phyloP scores from a whole-genome alignment of 306 rosid genomes.

The Castanospermum australe region DNA sequence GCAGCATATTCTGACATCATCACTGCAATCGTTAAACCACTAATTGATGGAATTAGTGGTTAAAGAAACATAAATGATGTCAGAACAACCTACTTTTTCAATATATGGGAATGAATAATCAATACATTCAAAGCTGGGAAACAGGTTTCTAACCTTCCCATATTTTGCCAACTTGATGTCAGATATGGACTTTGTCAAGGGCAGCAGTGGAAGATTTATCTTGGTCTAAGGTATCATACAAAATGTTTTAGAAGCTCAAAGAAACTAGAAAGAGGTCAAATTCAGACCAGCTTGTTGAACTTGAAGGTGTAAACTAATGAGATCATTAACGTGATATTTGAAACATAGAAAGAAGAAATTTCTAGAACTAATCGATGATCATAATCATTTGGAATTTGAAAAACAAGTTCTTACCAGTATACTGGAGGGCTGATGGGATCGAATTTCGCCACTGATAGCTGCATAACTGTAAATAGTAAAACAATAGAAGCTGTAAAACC shows the following conservation, averaged over 20 bases:
- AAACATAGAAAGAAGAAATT: background rate
- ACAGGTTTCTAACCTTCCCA: slow-evolving; percentile 52
- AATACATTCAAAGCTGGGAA: background rate
- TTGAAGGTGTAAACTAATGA: background rate
- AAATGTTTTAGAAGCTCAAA: background rate
- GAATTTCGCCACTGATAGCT: slow-evolving; percentile 64
- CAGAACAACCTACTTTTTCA: slow-evolving; percentile 6
- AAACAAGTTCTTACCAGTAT: slow-evolving; percentile 41
- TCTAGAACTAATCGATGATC: background rate
- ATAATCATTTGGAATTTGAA: background rate
- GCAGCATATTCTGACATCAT: slow-evolving; percentile 73
- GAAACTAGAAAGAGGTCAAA: background rate
- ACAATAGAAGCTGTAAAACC: slow-evolving; percentile 8
- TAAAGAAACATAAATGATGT: slow-evolving; percentile 26
- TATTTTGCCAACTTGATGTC: slow-evolving; percentile 81
- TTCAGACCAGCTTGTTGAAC: background rate
- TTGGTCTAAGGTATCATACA: slow-evolving; percentile 43
- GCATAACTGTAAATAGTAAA: slow-evolving; percentile 60
- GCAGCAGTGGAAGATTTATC: slow-evolving; percentile 64
- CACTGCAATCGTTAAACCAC: slow-evolving; percentile 96
- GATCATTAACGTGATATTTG: background rate
- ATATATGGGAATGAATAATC: background rate
- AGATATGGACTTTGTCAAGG: slow-evolving; percentile 51
- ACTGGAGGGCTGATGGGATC: slow-evolving; percentile 36
- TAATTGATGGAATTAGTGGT: slow-evolving; percentile 76